Percentiles rank a stretch among this genome's conserved stretches.
phyloP scores from a whole-genome alignment of 176 grass and related monocot species.

The Miscanthus lutarioriparius region DNA sequence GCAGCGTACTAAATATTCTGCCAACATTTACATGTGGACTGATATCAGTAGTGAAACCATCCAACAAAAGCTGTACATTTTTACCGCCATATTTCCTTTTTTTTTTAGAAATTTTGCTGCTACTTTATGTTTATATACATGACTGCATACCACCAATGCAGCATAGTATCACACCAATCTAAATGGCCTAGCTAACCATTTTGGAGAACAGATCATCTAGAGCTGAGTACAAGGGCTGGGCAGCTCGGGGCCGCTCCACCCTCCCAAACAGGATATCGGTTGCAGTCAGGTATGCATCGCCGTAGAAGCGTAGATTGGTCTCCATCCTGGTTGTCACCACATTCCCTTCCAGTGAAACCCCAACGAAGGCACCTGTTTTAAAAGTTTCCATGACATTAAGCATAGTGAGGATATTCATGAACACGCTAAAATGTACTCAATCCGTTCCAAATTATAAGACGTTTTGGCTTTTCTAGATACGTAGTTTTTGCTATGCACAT shows the following conservation, averaged over 20 bases:
- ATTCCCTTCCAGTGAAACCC: slow-evolving; percentile 91
- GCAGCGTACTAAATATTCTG: not conserved
- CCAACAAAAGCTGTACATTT: slow-evolving; percentile 38
- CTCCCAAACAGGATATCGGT: slow-evolving; percentile 73
- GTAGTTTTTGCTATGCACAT: no score
- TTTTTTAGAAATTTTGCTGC: slow-evolving; percentile 18
- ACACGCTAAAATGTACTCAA: no score
- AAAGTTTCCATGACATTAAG: not conserved
- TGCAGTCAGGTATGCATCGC: slow-evolving; percentile 82
- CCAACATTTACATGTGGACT: slow-evolving; percentile 34
- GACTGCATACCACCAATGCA: not conserved
- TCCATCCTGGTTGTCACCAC: slow-evolving; percentile 67
- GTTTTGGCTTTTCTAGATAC: no score
- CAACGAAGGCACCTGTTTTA: slow-evolving; percentile 81
- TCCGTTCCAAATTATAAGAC: no score
- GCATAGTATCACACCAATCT: not conserved
- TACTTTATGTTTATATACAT: slow-evolving; percentile 38
- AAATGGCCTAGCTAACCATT: slow-evolving; percentile 37
- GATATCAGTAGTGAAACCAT: slow-evolving; percentile 19
- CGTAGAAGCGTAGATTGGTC: slow-evolving; percentile 82
- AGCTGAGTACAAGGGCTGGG: slow-evolving; percentile 62
- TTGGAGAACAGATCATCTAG: slow-evolving; percentile 65
- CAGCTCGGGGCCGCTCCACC: slow-evolving; percentile 77
- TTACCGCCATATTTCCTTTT: not conserved
- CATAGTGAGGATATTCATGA: not conserved